These are phyloP conservation scores for Chalaropsis ovoidea DNA, from an alignment of 2,329 filamentous ascomycete species.

Conservation along the genomic window DNA sequence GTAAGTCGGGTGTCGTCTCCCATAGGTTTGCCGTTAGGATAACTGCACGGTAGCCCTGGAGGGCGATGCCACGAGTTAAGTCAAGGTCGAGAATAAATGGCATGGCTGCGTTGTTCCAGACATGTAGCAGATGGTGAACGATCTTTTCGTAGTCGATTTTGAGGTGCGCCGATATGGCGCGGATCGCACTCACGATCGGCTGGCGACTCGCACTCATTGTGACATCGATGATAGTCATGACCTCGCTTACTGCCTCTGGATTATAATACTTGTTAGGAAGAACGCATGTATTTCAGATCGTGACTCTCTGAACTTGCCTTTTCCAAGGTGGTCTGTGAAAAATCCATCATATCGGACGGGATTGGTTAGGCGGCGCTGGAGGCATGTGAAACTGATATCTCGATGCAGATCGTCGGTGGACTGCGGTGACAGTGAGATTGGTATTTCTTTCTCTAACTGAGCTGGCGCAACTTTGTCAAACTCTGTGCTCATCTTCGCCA, in stretches of 20 bases:
- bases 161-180: not conserved
- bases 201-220: not conserved
- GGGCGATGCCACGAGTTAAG: slow-evolving; percentile 9
- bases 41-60: slow-evolving; percentile 17
- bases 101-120: slow-evolving; percentile 13
- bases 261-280: not conserved
- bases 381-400: not conserved
- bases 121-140: slow-evolving; percentile 3
- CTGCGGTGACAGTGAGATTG: not conserved
- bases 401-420: not conserved
- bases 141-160: not conserved
- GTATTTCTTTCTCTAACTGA: slow-evolving; percentile 1
- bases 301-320: not conserved
- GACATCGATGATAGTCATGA: not conserved
- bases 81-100: slow-evolving; percentile 19
- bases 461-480: slow-evolving; percentile 4
- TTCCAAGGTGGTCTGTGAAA: slow-evolving; percentile 3
- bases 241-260: not conserved
- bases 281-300: not conserved
- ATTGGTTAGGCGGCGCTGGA: not conserved
- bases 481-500: not conserved
- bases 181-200: not conserved
- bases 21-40: slow-evolving; percentile 14
- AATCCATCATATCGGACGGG: not conserved
- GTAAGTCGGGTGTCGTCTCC: not conserved